Conservation (phyloP, 257 asterid species). For the Nicotiana paniculata region DNA sequence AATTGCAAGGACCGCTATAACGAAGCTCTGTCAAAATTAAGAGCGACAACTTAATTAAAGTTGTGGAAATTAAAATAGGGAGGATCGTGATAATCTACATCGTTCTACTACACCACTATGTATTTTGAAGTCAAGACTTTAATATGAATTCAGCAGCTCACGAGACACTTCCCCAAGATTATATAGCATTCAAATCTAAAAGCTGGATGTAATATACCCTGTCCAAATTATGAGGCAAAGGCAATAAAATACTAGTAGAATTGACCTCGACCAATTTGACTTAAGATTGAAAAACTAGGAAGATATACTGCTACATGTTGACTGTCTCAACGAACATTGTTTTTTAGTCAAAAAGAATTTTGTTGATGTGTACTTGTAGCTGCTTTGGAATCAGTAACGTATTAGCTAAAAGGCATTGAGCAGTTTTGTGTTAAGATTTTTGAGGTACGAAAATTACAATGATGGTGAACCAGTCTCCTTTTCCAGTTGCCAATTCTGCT, state of each 20-base stretch:
- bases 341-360: not conserved
- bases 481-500: slow-evolving; percentile 23
- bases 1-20: slow-evolving; percentile 41
- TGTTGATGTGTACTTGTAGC: not conserved
- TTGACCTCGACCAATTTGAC: not conserved
- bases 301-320: not conserved
- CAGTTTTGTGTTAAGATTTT: not conserved
- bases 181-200: not conserved
- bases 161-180: not conserved
- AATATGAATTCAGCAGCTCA: not conserved
- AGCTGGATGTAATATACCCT: not conserved
- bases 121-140: not conserved
- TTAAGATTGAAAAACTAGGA: not conserved
- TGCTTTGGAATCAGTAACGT: not conserved
- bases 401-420: not conserved
- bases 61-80: not conserved
- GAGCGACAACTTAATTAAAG: not conserved
- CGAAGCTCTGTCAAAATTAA: slow-evolving; percentile 39
- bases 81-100: not conserved
- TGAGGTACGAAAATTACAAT: slow-evolving; percentile 27
- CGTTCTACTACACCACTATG: not conserved
- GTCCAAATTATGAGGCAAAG: not conserved
- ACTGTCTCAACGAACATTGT: not conserved
- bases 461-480: slow-evolving; percentile 43
- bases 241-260: not conserved